phyloP scores from a whole-genome alignment of 2,329 filamentous ascomycete species.

The Cercospora sojina region DNA sequence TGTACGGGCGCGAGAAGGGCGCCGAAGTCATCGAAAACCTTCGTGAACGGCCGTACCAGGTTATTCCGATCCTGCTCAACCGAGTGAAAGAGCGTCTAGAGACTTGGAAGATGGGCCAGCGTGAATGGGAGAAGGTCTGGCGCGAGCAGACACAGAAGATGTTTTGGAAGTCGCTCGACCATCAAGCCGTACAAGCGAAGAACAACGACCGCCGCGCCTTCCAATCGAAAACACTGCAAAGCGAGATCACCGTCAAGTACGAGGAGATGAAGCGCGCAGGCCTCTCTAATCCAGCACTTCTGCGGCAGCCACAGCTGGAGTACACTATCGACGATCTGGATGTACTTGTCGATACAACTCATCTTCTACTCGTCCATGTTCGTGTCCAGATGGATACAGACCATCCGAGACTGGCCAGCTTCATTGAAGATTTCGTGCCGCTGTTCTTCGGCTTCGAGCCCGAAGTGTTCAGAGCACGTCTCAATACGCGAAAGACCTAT shows the following conservation, averaged over 20 bases:
- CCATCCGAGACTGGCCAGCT: slow-evolving; percentile 46
- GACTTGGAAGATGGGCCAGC: slow-evolving; percentile 94
- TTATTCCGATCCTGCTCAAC: slow-evolving; percentile 83
- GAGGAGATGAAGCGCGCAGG: slow-evolving; percentile 78
- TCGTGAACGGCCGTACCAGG: slow-evolving; percentile 77
- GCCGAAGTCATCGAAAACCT: slow-evolving; percentile 83
- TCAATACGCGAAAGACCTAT: slow-evolving; percentile 44
- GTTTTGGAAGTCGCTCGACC: slow-evolving; percentile 94
- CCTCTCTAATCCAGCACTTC: slow-evolving; percentile 29
- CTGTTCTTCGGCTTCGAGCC: slow-evolving; percentile 52
- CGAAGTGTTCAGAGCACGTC: slow-evolving; percentile 60
- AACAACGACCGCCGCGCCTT: slow-evolving; percentile 82
- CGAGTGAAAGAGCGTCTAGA: slow-evolving; percentile 94
- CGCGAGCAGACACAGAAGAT: slow-evolving; percentile 91
- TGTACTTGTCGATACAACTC: slow-evolving; percentile 53
- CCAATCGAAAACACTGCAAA: slow-evolving; percentile 83
- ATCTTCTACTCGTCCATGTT: slow-evolving; percentile 46
- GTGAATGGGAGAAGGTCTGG: slow-evolving; percentile 99
- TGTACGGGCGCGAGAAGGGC: slow-evolving; percentile 84
- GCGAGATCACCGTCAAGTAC: slow-evolving; percentile 86
- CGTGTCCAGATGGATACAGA: slow-evolving; percentile 46
- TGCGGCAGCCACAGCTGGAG: slow-evolving; percentile 60
- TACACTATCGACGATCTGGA: slow-evolving; percentile 65
- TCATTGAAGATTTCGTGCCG: slow-evolving; percentile 52
- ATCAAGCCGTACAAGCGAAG: slow-evolving; percentile 90